Conservation (phyloP, 2,329 filamentous ascomycete species). For the Colletotrichum orchidophilum region DNA sequence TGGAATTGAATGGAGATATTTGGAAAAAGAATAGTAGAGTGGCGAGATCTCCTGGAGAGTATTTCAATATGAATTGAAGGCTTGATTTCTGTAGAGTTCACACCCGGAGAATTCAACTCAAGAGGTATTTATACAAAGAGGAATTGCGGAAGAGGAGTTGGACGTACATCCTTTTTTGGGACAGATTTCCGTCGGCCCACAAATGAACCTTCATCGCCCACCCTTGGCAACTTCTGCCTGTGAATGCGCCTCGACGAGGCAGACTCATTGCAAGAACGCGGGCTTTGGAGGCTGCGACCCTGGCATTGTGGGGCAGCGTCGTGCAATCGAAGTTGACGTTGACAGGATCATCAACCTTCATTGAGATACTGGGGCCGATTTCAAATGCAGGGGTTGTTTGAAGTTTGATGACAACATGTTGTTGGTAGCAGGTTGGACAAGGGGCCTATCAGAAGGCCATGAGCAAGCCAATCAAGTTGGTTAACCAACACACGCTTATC, state of each 20-base stretch:
- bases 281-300: background rate
- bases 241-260: background rate
- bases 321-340: background rate
- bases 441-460: background rate
- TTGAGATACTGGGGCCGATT: background rate
- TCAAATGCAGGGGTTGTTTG: constrained; percentile 4
- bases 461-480: background rate
- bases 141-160: background rate
- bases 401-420: background rate
- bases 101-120: background rate
- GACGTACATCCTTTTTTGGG: background rate
- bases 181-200: background rate
- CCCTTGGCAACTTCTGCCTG: background rate
- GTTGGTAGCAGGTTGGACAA: constrained; percentile 6
- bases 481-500: background rate
- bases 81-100: background rate
- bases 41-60: no score
- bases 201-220: background rate
- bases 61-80: background rate
- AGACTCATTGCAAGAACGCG: background rate
- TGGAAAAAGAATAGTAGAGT: no score
- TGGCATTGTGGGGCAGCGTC: background rate
- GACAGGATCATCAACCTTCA: background rate
- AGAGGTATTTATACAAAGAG: background rate
- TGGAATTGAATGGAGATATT: background rate